Evolutionary conservation across 208 protist genomes (phyloP), one percentile per base, ranked within the genome.

Genomic region (Leishmania tarentolae): DNA sequence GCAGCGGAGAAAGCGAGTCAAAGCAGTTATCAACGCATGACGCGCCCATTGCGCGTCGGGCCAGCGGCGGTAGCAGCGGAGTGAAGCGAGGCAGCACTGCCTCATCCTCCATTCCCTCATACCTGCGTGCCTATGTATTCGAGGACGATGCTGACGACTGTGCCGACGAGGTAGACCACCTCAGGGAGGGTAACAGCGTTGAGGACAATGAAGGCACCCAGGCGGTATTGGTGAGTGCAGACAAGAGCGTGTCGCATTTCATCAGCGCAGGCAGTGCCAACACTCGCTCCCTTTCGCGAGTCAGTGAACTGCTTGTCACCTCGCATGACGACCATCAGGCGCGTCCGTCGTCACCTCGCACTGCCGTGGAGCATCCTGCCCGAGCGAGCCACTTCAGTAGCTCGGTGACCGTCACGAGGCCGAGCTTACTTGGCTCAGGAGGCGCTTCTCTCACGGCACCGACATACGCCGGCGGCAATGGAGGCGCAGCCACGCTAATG

Each of bases 81-180:
- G 50, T 21, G 28, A 59, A 21, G 71, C 71, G 31, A 9, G 19
- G 47, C 28, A 40, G 35, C 35, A 24, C 37, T 31, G 31, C 17
- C 2, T 35, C 40, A 6, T 65, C 66, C 31, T 56, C 77, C n/a
- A 82, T 85, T 50, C 82, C 82, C 1, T 56, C 13, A 0, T 81
- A 85, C 72, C 65, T 85, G 40, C 75, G 68, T 7, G 71, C 59
- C 11, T 85, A 85, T 53, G 82, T 85, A n/a, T 37, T 77, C 61
- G 78, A 85, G 28, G 72, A 40, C 11, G 66, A 31, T 15, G 56
- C 2, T 42, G 74, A 76, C 28, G 68, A 3, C 44, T 46, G 68
- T 37, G 44, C 7, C 15, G 44, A 52, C 68, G 44, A 50, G 44
- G 37, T 6, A 46, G 52, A 15, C 1, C 4, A 61, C 47, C 24